phyloP scores from a whole-genome alignment of 495 filamentous ascomycete genomes.

The Parmelia sp. region DNA sequence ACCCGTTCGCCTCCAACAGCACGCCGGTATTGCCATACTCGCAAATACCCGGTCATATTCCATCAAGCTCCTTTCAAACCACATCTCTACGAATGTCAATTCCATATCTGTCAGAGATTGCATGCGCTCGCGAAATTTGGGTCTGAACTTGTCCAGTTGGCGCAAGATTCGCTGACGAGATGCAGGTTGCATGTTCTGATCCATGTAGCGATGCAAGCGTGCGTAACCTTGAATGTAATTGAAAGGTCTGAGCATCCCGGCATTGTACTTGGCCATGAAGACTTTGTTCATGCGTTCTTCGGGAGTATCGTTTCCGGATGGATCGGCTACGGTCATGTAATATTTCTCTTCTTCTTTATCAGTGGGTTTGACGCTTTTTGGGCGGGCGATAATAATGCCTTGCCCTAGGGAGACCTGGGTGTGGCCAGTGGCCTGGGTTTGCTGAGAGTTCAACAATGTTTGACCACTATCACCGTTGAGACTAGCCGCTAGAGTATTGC shows the following conservation, averaged over 20 bases:
- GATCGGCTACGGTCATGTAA: slow-evolving; percentile 94
- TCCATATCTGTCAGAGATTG: slow-evolving; percentile 86
- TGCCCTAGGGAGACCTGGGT: slow-evolving; percentile 43
- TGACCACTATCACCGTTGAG: slow-evolving; percentile 32
- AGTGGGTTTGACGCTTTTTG: slow-evolving; percentile 51
- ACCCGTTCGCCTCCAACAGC: slow-evolving; percentile 93
- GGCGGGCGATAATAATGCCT: slow-evolving; percentile 53
- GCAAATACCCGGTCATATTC: slow-evolving; percentile 98
- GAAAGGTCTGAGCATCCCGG: slow-evolving; percentile 89
- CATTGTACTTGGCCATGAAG: slow-evolving; percentile 89
- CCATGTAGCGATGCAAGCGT: slow-evolving; percentile 81
- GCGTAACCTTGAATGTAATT: slow-evolving; percentile 97
- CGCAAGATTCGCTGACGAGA: slow-evolving; percentile 83
- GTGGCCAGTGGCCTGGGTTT: slow-evolving; percentile 32
- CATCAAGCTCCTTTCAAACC: slow-evolving; percentile 92
- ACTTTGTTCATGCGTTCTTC: slow-evolving; percentile 95
- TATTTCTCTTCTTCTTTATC: slow-evolving; percentile 86
- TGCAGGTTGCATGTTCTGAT: slow-evolving; percentile 67
- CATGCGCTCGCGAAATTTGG: slow-evolving; percentile 93
- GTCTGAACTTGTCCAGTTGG: slow-evolving; percentile 86
- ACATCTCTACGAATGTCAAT: slow-evolving; percentile 92
- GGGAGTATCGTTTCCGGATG: slow-evolving; percentile 81
- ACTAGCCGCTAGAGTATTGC: slow-evolving; percentile 42
- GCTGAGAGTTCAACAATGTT: slow-evolving; percentile 33
- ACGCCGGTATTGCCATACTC: slow-evolving; percentile 96